A percentile compares a stretch with the other conserved stretches of the same genome.
These are phyloP conservation scores for Russula sp. DNA, from an alignment of 768 basidiomycete species.

Conservation along the genomic window DNA sequence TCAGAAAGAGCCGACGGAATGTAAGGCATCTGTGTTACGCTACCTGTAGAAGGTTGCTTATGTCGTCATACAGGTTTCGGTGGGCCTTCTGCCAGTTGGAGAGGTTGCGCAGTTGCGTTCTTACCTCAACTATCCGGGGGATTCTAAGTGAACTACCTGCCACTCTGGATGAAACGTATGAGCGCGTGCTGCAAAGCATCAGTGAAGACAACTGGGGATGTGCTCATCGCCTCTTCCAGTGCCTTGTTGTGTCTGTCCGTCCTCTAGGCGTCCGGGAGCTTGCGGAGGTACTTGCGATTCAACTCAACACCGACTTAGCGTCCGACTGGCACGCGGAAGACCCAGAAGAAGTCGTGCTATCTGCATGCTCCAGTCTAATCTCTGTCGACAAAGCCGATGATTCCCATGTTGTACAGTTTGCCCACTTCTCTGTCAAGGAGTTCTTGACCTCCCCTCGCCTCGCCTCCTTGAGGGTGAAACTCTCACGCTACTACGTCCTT, in stretches of 20 bases:
- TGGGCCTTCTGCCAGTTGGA: background rate
- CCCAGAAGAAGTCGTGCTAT: background rate
- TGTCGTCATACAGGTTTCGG: background rate
- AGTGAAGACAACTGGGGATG: background rate
- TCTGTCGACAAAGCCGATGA: background rate
- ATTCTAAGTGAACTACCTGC: background rate
- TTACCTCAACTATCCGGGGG: background rate
- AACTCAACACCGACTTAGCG: background rate
- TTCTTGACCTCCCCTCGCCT: background rate
- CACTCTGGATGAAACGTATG: background rate
- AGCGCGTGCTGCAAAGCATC: background rate
- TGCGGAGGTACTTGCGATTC: background rate
- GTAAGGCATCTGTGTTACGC: background rate
- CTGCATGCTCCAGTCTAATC: background rate
- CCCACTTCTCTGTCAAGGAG: constrained; percentile 1
- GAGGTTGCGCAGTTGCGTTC: background rate
- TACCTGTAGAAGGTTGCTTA: background rate
- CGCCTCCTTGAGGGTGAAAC: background rate
- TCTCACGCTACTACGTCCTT: background rate
- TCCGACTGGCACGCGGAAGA: background rate
- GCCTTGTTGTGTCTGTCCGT: background rate
- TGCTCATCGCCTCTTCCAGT: background rate
- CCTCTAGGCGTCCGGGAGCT: background rate
- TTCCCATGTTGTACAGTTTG: background rate
- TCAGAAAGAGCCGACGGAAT: background rate